Conservation (phyloP, 139 green algal species). For the Closterium sp. region DNA sequence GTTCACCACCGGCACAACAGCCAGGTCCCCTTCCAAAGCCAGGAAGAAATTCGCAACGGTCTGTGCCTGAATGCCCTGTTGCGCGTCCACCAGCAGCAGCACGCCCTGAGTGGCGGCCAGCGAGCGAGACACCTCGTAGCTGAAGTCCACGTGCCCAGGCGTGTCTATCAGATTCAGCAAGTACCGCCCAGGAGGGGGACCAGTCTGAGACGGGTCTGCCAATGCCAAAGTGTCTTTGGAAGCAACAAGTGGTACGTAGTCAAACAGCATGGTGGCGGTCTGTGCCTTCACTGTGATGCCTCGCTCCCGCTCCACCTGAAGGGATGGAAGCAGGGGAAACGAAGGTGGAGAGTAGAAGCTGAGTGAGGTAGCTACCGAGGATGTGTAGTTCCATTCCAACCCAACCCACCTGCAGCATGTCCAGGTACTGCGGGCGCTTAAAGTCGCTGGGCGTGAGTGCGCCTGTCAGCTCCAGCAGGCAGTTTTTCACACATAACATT, state of each 20-base stretch:
- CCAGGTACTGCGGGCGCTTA: neutral
- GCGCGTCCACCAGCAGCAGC: slow-evolving; percentile 89
- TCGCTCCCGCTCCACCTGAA: slow-evolving; percentile 78
- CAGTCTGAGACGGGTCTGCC: neutral
- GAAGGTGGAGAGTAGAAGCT: too few relatives aligned
- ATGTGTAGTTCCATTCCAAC: too few relatives aligned
- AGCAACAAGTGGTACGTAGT: slow-evolving; percentile 18
- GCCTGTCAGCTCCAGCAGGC: neutral
- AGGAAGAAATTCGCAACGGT: slow-evolving; percentile 93
- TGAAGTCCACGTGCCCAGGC: slow-evolving; percentile 88
- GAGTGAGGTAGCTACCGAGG: too few relatives aligned
- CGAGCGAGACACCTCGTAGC: slow-evolving; percentile 68
- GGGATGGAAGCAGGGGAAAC: neutral
- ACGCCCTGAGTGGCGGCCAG: slow-evolving; percentile 72
- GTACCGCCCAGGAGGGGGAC: slow-evolving; percentile 49
- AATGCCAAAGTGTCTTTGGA: neutral
- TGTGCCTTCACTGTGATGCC: slow-evolving; percentile 90
- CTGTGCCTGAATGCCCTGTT: slow-evolving; percentile 54
- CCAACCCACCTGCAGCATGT: neutral
- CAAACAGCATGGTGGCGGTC: slow-evolving; percentile 43
- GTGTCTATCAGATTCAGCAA: slow-evolving; percentile 88
- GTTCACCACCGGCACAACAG: slow-evolving; percentile 87
- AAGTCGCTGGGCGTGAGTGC: neutral
- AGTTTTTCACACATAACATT: neutral
- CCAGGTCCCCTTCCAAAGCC: slow-evolving; percentile 83